phyloP scores from a whole-genome alignment of 2,329 filamentous ascomycete genomes.

The Trichothecium roseum region DNA sequence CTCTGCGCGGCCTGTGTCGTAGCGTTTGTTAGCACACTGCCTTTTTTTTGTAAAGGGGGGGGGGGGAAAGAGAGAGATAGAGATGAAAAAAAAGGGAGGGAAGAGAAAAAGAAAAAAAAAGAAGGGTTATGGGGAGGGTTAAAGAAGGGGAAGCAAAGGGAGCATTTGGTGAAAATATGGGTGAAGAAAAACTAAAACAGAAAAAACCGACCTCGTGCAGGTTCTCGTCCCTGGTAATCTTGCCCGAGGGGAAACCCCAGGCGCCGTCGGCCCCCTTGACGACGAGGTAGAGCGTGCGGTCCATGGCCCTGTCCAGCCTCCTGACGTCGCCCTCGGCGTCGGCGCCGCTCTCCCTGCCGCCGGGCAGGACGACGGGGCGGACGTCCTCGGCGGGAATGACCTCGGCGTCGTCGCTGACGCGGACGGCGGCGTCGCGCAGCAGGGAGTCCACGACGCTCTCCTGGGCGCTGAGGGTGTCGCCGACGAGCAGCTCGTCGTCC shows the following conservation, averaged over 20 bases:
- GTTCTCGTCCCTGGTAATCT: conserved; percentile 60
- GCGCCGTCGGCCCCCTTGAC: conserved; percentile 58
- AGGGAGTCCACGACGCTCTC: conserved; percentile 57
- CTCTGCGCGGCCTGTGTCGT: conserved; percentile 63
- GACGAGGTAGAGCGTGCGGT: conserved; percentile 77
- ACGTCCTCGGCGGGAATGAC: conserved; percentile 46
- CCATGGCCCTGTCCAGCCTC: conserved; percentile 70
- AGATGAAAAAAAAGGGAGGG: not conserved
- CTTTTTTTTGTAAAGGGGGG: too few relatives aligned
- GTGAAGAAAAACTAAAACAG: not conserved
- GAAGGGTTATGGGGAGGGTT: not conserved
- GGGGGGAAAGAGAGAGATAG: not conserved
- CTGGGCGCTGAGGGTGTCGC: conserved; percentile 55
- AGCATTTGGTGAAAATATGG: not conserved
- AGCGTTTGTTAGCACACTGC: conserved; percentile 11
- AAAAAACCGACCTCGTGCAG: conserved; percentile 65
- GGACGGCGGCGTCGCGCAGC: conserved; percentile 62
- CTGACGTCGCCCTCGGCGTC: conserved; percentile 64
- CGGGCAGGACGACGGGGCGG: conserved; percentile 59
- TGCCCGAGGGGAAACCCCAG: conserved; percentile 76
- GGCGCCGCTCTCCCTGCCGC: conserved; percentile 63
- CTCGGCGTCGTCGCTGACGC: conserved; percentile 51
- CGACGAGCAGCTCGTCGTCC: conserved; percentile 84
- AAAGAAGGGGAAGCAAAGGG: too few relatives aligned
- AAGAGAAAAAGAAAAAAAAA: not conserved